A percentile compares a stretch with the other conserved stretches of the same genome.
These are phyloP conservation scores for Trichoderma semiorbis DNA, from an alignment of 2,329 filamentous ascomycete species.

Conservation along the genomic window DNA sequence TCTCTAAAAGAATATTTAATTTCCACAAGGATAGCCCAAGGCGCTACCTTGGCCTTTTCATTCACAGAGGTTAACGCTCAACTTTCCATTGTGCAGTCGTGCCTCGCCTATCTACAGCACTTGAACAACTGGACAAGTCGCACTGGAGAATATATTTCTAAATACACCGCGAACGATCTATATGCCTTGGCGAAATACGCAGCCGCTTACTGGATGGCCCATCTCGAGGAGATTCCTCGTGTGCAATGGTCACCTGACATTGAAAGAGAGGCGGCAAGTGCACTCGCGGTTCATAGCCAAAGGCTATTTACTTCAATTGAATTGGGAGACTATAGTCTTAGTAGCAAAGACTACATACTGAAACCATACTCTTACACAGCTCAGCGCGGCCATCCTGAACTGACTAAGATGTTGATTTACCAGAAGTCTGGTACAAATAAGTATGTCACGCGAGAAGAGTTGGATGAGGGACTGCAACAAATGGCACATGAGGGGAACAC, in stretches of 20 bases:
- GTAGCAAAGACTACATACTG: no score
- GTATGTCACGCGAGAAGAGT: not conserved
- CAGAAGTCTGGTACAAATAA: not conserved
- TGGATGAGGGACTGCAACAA: not conserved
- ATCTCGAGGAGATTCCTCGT: not conserved
- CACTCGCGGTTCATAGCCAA: not conserved
- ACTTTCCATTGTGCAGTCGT: not conserved
- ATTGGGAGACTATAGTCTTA: no score
- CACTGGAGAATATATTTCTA: accelerated
- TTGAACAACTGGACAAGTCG: accelerated
- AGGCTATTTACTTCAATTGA: no score
- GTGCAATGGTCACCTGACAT: not conserved
- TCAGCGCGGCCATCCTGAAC: not conserved
- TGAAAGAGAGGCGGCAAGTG: accelerated
- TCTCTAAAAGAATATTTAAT: not conserved
- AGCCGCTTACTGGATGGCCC: not conserved
- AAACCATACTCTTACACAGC: not conserved
- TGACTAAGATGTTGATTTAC: not conserved
- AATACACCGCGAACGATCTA: no score
- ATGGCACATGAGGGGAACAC: not conserved
- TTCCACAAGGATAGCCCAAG: not conserved
- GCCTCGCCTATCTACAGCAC: not conserved
- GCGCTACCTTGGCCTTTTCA: not conserved
- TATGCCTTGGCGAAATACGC: not conserved
- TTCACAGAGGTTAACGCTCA: not conserved